Conservation (phyloP, 2,329 filamentous ascomycete species). For the Albifimbria verrucaria region DNA sequence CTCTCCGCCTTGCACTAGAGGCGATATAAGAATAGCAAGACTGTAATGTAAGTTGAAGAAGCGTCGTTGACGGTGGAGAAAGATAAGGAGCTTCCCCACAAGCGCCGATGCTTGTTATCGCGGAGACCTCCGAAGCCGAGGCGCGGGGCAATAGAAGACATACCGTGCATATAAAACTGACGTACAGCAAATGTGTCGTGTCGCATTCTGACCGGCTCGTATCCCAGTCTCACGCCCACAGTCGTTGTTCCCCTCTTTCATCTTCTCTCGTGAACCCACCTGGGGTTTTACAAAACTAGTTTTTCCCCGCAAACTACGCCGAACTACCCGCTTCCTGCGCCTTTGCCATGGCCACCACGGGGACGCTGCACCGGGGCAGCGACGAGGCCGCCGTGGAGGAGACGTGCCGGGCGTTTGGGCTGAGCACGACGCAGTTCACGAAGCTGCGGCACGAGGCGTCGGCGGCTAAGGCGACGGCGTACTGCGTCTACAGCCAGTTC, state of each 20-base stretch:
- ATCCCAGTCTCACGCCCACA: too few relatives aligned
- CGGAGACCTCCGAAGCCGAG: neutral
- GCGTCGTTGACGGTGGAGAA: neutral
- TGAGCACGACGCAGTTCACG: constrained; percentile 63
- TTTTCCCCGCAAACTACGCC: too few relatives aligned
- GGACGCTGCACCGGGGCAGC: constrained; percentile 19
- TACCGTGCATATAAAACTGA: too few relatives aligned
- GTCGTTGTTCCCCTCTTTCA: too few relatives aligned
- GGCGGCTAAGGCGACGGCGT: constrained; percentile 73
- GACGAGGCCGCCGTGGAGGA: constrained; percentile 23
- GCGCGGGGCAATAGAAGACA: neutral
- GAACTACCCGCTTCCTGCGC: too few relatives aligned
- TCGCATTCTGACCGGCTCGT: too few relatives aligned
- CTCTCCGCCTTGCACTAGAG: too few relatives aligned
- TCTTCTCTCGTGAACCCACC: too few relatives aligned
- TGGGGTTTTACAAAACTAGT: too few relatives aligned
- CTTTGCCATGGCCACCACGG: constrained; percentile 18
- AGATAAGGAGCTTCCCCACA: neutral
- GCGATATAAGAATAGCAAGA: too few relatives aligned
- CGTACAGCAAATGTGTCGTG: too few relatives aligned
- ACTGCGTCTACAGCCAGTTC: constrained; percentile 93
- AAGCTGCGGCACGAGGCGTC: constrained; percentile 60
- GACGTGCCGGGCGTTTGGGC: constrained; percentile 31
- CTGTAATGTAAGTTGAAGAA: neutral
- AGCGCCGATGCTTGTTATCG: neutral